Percentiles rank a stretch among this genome's conserved stretches.
These are phyloP conservation scores for Leccinellum rugosiceps DNA, from an alignment of 768 basidiomycete genomes.

Conservation along the genomic window DNA sequence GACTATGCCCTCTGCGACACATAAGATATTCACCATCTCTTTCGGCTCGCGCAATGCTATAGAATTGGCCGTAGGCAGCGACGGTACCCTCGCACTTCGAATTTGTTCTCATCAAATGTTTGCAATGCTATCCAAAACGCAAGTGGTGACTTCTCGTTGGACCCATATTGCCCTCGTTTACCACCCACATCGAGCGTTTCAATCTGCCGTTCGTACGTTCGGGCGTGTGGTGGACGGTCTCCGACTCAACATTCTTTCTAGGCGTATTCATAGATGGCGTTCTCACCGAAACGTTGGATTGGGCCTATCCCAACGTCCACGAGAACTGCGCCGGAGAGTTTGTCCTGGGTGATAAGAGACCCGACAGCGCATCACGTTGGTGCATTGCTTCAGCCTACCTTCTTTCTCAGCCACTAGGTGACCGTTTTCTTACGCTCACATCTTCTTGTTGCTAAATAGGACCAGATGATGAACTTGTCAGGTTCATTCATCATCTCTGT, in stretches of 20 bases:
- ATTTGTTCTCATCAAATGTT: conserved; percentile 39
- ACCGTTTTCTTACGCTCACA: background rate
- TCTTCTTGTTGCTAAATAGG: conserved; percentile 12
- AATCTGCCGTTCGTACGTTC: conserved; percentile 58
- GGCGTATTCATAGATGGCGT: conserved; percentile 76
- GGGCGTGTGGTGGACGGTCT: background rate
- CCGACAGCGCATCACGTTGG: conserved; percentile 45
- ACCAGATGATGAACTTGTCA: conserved; percentile 65
- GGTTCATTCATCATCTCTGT: conserved; percentile 77
- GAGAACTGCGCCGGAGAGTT: conserved; percentile 43
- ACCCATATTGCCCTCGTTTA: conserved; percentile 68
- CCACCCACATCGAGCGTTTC: conserved; percentile 52
- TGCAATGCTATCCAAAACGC: conserved; percentile 42
- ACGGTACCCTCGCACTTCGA: conserved; percentile 55
- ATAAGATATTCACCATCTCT: conserved; percentile 37
- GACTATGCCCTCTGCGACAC: conserved; percentile 34
- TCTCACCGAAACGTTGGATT: conserved; percentile 58
- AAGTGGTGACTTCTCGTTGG: conserved; percentile 60
- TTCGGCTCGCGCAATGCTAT: conserved; percentile 34
- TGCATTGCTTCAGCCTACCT: conserved; percentile 66
- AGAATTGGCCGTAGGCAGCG: conserved; percentile 46
- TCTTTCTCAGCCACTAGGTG: conserved; percentile 57
- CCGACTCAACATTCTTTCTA: conserved; percentile 25
- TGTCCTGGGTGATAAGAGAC: conserved; percentile 52
- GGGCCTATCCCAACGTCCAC: conserved; percentile 55